These are phyloP conservation scores for Multifurca ochricompacta DNA, from an alignment of 768 basidiomycete species.

Conservation along the genomic window DNA sequence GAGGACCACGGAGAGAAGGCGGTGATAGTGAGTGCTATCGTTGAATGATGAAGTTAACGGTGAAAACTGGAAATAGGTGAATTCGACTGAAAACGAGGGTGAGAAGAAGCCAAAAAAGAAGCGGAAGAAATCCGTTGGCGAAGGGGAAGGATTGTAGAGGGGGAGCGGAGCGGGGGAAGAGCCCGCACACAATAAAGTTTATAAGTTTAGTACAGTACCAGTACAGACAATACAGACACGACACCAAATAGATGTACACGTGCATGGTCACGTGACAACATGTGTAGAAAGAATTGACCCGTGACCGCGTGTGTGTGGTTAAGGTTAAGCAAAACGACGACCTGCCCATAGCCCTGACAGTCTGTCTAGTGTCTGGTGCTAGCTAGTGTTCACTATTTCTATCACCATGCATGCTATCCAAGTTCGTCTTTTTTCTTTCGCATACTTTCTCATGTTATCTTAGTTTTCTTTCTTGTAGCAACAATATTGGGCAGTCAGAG, in stretches of 20 bases:
- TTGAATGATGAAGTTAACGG: background rate
- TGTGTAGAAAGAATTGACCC: constrained; percentile 1
- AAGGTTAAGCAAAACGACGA: too few species aligned
- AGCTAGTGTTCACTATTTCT: constrained; percentile 1
- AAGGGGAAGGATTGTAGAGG: background rate
- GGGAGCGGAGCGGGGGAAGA: too few species aligned
- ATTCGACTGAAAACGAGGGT: background rate
- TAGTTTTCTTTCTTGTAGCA: constrained; percentile 37
- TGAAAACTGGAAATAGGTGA: background rate
- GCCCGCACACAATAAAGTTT: too few species aligned
- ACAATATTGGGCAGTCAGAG: constrained; percentile 89
- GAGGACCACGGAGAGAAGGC: background rate
- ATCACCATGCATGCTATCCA: constrained; percentile 43
- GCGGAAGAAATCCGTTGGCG: background rate
- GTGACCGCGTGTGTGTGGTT: too few species aligned
- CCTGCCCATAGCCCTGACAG: constrained; percentile 15
- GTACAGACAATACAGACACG: too few species aligned
- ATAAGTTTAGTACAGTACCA: too few species aligned
- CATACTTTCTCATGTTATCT: background rate
- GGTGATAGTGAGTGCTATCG: background rate
- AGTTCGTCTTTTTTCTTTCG: constrained; percentile 22
- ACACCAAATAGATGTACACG: background rate
- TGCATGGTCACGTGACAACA: constrained; percentile 6
- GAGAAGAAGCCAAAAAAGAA: constrained; percentile 12
- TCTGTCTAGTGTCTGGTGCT: too few species aligned